Evolutionary conservation across 805 yeast species (phyloP).

Genomic region (Starmerella ratchasimensis): DNA sequence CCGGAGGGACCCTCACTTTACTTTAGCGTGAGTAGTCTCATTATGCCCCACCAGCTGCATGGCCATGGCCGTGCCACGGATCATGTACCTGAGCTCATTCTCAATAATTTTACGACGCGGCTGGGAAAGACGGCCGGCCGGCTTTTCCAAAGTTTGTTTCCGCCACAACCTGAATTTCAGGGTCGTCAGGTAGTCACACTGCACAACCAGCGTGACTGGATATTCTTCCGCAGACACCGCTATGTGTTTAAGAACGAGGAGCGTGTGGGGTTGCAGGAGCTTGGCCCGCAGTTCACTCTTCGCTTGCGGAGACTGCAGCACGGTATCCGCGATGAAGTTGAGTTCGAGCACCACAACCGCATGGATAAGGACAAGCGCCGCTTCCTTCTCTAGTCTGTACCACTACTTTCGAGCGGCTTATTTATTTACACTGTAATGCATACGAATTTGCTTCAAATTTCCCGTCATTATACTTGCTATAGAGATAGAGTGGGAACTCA

Average conservation of each 20-base stretch:
- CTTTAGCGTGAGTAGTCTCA: constrained; percentile 66
- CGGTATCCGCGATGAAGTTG: constrained; percentile 82
- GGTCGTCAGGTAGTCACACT: constrained; percentile 93
- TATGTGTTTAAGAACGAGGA: constrained; percentile 81
- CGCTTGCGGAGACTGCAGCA: constrained; percentile 77
- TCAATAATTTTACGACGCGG: constrained; percentile 85
- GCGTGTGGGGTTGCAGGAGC: constrained; percentile 84
- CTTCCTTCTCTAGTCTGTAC: constrained; percentile 48
- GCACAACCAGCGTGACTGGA: constrained; percentile 91
- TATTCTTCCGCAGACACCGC: constrained; percentile 90
- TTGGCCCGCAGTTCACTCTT: constrained; percentile 93
- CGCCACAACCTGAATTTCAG: constrained; percentile 82
- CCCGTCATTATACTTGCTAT: background rate
- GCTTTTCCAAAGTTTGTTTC: constrained; percentile 81
- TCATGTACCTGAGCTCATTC: constrained; percentile 80
- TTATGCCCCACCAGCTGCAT: constrained; percentile 55
- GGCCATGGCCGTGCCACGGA: constrained; percentile 89
- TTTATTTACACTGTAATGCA: background rate
- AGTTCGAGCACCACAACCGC: constrained; percentile 92
- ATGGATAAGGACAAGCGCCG: constrained; percentile 95
- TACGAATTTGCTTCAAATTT: background rate
- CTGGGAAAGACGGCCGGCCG: constrained; percentile 89
- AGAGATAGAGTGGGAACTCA: background rate
- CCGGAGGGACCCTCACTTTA: constrained; percentile 95
- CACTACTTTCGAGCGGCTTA: background rate